A percentile compares a stretch with the other conserved stretches of the same genome.
phyloP scores from a whole-genome alignment of 2,329 filamentous ascomycete genomes.

The Sporothrix mexicana region DNA sequence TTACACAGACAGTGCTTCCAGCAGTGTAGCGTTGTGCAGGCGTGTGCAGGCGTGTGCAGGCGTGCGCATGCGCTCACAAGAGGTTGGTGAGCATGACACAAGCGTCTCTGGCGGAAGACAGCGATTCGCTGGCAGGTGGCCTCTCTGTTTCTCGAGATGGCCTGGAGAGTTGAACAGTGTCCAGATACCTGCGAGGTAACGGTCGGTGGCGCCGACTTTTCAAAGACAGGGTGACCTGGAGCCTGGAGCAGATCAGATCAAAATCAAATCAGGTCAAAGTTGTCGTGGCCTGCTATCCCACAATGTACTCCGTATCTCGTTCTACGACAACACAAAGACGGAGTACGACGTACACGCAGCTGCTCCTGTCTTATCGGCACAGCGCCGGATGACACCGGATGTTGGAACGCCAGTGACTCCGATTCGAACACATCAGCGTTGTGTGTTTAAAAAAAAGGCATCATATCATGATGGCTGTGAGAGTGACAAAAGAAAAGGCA shows the following conservation, averaged over 20 bases:
- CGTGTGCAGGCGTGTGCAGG: conserved; percentile 11
- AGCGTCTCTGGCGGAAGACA: not conserved
- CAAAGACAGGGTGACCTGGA: not conserved
- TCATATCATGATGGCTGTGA: too few species aligned
- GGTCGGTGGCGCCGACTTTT: conserved; percentile 15
- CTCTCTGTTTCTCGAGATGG: conserved; percentile 1
- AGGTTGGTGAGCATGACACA: not conserved
- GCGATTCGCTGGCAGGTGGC: not conserved
- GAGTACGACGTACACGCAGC: too few species aligned
- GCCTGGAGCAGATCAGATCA: not conserved
- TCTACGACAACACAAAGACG: not conserved
- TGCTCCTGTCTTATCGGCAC: not conserved
- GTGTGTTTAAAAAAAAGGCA: not conserved
- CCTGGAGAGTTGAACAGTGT: not conserved
- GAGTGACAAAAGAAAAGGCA: not conserved
- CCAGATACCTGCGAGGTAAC: not conserved
- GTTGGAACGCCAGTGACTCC: not conserved
- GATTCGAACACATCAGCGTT: not conserved
- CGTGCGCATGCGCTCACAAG: not conserved
- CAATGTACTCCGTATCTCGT: not conserved
- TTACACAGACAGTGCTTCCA: not conserved
- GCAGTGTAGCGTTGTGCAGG: conserved; percentile 15
- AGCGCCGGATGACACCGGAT: conserved; percentile 18
- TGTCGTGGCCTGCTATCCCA: not conserved
- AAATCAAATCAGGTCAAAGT: not conserved